Conservation (phyloP, 371 early-diverging fungal genomes). For the Syncephalis plumigaleata region DNA sequence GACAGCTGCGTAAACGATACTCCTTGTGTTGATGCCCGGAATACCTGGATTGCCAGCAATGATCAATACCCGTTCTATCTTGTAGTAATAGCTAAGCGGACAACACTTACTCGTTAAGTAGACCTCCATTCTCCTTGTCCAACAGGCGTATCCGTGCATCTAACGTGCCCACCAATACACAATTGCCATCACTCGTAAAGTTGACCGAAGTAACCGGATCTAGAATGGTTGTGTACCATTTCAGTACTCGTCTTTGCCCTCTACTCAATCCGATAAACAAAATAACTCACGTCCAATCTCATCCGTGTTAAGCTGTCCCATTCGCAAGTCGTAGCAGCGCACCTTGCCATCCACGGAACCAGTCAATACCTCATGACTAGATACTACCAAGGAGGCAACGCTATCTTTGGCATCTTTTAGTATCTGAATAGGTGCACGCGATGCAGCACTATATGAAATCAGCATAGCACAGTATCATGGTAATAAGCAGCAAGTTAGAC, state of each 20-base stretch:
- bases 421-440: constrained; percentile 59
- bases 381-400: constrained; percentile 54
- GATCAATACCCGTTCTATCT: neutral
- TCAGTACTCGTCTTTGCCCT: neutral
- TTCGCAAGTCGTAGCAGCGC: constrained; percentile 70
- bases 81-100: neutral
- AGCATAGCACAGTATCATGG: no score
- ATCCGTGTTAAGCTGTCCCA: constrained; percentile 48
- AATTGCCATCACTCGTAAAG: constrained; percentile 54
- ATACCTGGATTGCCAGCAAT: constrained; percentile 7
- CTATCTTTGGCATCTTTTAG: constrained; percentile 80
- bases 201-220: constrained; percentile 65
- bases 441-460: constrained; percentile 26
- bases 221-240: constrained; percentile 9
- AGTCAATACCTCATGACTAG: constrained; percentile 51
- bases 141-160: constrained; percentile 64
- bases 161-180: constrained; percentile 52
- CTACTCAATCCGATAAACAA: neutral
- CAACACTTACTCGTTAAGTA: constrained; percentile 47
- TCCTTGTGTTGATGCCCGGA: constrained; percentile 62
- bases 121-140: constrained; percentile 57
- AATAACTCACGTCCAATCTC: constrained; percentile 42
- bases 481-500: no score
- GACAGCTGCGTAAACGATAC: constrained; percentile 48
- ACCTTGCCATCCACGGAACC: constrained; percentile 73